phyloP scores from a whole-genome alignment of 2,329 filamentous ascomycete genomes.

The Dryadomyces sulphureus region DNA sequence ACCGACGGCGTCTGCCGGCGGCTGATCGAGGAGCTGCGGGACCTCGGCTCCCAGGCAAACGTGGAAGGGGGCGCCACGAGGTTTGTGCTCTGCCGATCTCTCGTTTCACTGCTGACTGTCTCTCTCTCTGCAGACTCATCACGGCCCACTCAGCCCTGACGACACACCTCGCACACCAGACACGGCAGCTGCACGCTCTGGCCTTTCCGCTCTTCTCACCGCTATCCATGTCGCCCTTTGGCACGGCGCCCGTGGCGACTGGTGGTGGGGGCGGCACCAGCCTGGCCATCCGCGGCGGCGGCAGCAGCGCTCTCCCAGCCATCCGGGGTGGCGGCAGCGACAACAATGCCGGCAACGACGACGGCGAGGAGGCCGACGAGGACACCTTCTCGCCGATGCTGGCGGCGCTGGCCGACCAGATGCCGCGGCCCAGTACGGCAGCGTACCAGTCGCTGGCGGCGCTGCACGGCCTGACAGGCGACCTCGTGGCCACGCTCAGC shows the following conservation, averaged over 20 bases:
- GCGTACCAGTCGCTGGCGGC: slow-evolving; percentile 52
- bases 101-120: background rate
- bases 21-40: slow-evolving; percentile 53
- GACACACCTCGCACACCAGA: slow-evolving; percentile 61
- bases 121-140: slow-evolving; percentile 42
- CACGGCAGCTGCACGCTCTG: slow-evolving; percentile 59
- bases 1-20: slow-evolving; percentile 53
- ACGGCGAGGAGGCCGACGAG: slow-evolving; percentile 23
- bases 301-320: background rate
- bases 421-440: slow-evolving; percentile 49
- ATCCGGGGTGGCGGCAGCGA: background rate
- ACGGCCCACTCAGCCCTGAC: slow-evolving; percentile 62
- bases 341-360: background rate
- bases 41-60: slow-evolving; percentile 57
- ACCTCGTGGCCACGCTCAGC: slow-evolving; percentile 66
- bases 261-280: background rate
- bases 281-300: background rate
- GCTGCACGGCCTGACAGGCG: slow-evolving; percentile 55
- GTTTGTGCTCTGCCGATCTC: slow-evolving; percentile 16
- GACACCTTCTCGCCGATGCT: slow-evolving; percentile 56
- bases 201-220: slow-evolving; percentile 58
- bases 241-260: background rate
- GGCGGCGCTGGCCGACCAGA: slow-evolving; percentile 45
- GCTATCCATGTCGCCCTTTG: slow-evolving; percentile 28
- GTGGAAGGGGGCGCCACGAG: slow-evolving; percentile 60